Base-by-base conservation (phyloP, 108 stramenopile genomes). In the Nannochloropsis gaditana region DNA sequence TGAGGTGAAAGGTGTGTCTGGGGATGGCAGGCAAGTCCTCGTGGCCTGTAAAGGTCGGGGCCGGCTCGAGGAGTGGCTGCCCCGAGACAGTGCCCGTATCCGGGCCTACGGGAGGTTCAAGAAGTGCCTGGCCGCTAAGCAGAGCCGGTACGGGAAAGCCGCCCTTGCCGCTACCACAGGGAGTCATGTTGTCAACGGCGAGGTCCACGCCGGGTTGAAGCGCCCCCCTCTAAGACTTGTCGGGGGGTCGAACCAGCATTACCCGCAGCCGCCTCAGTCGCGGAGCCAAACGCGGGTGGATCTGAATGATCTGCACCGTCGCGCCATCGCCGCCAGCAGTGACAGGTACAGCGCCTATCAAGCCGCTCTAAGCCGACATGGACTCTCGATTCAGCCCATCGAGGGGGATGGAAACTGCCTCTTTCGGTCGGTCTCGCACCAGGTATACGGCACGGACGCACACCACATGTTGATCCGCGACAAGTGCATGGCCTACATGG, bases 351-450 rank as follows among this genome's bases (percentile, higher is more conserved):
- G 47, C 31, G 84, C 43, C 9, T 91, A 91, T 86, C 8, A 10
- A 42, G 9, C 10, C 5, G 88, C 83, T 15, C 82, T 91, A 79
- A 41, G 43, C 5, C 43, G 43, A 42, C 86, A 81, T 15, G 81
- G 85, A 6, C 90, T 92, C 45, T 19, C 80, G 21, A 44, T 93
- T 2, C 44, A 47, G n/a, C 85, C 80, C 10, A 84, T 92, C 19
- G 93, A 92, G 45, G 96, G 96, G 19, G 98, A 99, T 88, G 98
- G 98, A 2, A 99, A 99, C 85, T 98, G 98, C 86, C 86, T 99
- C 80, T 99, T 99, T 87, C 94, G 98, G 5, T 93, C 97, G 47
- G 93, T 98, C 9, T 89, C 94, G 45, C 91, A 97, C 80, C 98
- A 99, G 91, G 94, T 99, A 0, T 99, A 99, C 89, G 97, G 98